Percentiles rank a stretch among this genome's conserved stretches.
phyloP scores from a whole-genome alignment of 164 flowering plant genomes.

The Houttuynia cordata region DNA sequence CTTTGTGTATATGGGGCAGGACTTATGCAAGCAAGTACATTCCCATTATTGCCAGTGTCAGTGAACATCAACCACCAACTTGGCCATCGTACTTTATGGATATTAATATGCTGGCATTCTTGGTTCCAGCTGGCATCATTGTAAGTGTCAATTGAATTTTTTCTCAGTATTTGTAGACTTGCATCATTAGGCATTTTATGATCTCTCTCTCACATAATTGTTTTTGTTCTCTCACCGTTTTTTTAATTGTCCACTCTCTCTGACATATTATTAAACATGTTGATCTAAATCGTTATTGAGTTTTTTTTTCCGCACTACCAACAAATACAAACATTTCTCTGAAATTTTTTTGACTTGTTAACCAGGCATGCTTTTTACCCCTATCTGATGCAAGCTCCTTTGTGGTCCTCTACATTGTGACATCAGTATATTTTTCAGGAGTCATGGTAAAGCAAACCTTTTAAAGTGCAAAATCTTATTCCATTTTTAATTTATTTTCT shows the following conservation, averaged over 20 bases:
- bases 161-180: too few species aligned
- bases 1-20: constrained; percentile 30
- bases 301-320: too few species aligned
- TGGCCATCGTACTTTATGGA: constrained; percentile 99
- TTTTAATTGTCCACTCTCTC: too few species aligned
- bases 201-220: too few species aligned
- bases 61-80: constrained; percentile 99
- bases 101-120: constrained; percentile 91
- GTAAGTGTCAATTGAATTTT: constrained; percentile 38
- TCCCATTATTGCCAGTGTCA: constrained; percentile 98
- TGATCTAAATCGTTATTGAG: neutral
- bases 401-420: constrained; percentile 78
- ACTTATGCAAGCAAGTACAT: constrained; percentile 99
- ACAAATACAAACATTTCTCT: neutral
- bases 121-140: constrained; percentile 98
- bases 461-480: neutral
- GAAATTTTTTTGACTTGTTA: constrained; percentile 1
- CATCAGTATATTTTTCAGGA: constrained; percentile 97
- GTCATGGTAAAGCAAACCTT: constrained; percentile 67
- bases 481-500: constrained; percentile 1
- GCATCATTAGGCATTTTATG: too few species aligned
- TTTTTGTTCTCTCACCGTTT: too few species aligned
- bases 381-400: constrained; percentile 98
- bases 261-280: too few species aligned
- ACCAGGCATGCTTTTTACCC: constrained; percentile 85